Evolutionary conservation across 768 basidiomycete species (phyloP).

Genomic region (Russula ochroleuca): DNA sequence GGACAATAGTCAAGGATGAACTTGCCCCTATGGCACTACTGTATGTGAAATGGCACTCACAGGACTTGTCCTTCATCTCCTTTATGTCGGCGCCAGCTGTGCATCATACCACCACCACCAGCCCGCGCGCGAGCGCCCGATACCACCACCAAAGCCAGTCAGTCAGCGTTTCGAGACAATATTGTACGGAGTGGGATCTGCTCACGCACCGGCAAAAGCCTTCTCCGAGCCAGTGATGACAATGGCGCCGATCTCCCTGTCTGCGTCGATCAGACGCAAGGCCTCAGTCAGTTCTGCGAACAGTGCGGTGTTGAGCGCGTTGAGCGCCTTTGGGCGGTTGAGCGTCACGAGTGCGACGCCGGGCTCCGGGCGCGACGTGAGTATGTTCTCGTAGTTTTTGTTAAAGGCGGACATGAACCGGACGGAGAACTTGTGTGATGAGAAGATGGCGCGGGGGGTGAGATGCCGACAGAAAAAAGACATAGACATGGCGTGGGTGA

Average conservation of each 20-base stretch:
- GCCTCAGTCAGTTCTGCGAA: constrained; percentile 81
- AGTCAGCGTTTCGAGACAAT: too few relatives aligned
- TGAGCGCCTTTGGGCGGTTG: constrained; percentile 86
- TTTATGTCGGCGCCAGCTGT: constrained; percentile 97
- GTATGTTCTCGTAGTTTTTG: constrained; percentile 56
- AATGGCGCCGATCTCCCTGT: constrained; percentile 71
- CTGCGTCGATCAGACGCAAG: constrained; percentile 49
- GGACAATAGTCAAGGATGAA: not conserved
- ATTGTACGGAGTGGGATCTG: too few relatives aligned
- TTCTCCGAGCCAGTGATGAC: constrained; percentile 90
- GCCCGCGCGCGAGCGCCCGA: too few relatives aligned
- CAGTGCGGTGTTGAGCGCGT: constrained; percentile 78
- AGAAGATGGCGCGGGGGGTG: not conserved
- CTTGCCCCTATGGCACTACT: too few relatives aligned
- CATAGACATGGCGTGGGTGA: not conserved
- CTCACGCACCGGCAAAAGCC: constrained; percentile 81
- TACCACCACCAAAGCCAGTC: too few relatives aligned
- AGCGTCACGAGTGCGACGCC: constrained; percentile 77
- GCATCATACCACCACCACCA: not conserved
- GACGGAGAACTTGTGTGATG: not conserved
- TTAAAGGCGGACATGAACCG: constrained; percentile 50
- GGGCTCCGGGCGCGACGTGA: constrained; percentile 63
- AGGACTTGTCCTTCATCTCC: constrained; percentile 97
- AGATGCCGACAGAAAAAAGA: constrained; percentile 7
- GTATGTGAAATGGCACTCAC: too few relatives aligned